Base-by-base conservation (phyloP, 78 protist genomes). In the Diacronema lutheri region DNA sequence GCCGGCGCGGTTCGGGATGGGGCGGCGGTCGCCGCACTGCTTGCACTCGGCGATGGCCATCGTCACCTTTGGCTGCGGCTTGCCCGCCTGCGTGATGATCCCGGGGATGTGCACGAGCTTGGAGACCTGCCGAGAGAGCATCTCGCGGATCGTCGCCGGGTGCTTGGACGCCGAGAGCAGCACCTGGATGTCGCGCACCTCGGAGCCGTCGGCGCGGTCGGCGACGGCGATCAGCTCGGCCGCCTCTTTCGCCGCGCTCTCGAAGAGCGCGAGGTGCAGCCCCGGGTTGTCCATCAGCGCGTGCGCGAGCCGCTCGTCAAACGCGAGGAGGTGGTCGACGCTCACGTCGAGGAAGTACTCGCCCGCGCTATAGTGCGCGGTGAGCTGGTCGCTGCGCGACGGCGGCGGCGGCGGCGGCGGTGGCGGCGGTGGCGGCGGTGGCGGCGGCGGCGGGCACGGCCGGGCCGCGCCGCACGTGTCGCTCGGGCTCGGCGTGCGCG, bases 81-180 rank as follows among this genome's bases (percentile, higher is more conserved):
- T 60, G 26, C 95, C 83, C 38, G 99, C 95, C 13, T 89, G 69
- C 64, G 95, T 87, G 35, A 97, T 92, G 80, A 97, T 96, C 37
- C 99, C 99, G 12, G 90, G 93, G 12, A 97, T 81, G 25, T 38
- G 55, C n/a, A 97, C 93, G 1, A 97, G 62, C 41, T 58, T 73
- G 31, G 96, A 31, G 26, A 96, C 92, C 58, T 87, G 56, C 1
- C 35, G 41, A 46, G 97, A 65, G 38, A 41, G 31, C 66, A 93
- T 79, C 7, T 80, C 57, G 46, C 98, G 93, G 73, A 95, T 95
- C 6, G 83, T 31, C 35, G 82, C 61, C 35, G 94, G 89, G 16
- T 83, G 29, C 21, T 41, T 69, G 37, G 71, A 25, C 57, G 83
- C 68, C 23, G 60, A 66, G 69, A 94, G 87, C 69, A 83, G 35